Conservation (phyloP, 2,329 filamentous ascomycete genomes). For the Colletotrichum coccodes region DNA sequence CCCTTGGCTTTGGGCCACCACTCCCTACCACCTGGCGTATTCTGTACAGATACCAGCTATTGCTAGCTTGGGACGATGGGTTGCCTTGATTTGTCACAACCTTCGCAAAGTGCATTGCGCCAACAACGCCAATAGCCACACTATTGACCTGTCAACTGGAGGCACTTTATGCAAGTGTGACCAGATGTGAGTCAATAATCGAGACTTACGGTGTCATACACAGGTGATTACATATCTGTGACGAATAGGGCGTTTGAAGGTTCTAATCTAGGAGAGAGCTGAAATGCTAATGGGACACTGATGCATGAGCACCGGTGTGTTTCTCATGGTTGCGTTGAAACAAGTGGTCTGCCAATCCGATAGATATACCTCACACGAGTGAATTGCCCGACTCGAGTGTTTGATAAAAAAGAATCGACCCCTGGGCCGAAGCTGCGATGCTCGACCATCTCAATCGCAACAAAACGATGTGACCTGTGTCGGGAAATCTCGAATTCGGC, state of each 20-base stretch:
- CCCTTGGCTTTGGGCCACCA: too few relatives aligned
- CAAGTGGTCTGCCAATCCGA: not conserved
- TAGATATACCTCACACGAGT: not conserved
- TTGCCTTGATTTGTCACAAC: not conserved
- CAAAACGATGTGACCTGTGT: not conserved
- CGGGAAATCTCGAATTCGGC: too few relatives aligned
- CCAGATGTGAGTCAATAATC: not conserved
- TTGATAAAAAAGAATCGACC: too few relatives aligned
- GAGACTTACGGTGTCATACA: not conserved
- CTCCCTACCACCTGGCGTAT: not conserved
- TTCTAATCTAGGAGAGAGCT: not conserved
- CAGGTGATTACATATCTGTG: not conserved
- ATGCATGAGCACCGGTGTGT: not conserved
- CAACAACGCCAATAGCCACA: not conserved
- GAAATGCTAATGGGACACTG: not conserved
- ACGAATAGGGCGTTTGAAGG: not conserved
- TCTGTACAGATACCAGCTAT: conserved; percentile 7
- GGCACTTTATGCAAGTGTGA: not conserved
- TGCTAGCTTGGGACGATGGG: not conserved
- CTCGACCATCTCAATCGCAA: not conserved
- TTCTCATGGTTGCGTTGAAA: not conserved
- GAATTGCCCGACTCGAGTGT: not conserved
- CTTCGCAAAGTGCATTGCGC: not conserved
- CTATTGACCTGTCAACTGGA: not conserved
- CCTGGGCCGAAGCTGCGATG: not conserved